Base-by-base conservation (phyloP, 2,329 filamentous ascomycete species). In the Cadophora luteo-olivacea region DNA sequence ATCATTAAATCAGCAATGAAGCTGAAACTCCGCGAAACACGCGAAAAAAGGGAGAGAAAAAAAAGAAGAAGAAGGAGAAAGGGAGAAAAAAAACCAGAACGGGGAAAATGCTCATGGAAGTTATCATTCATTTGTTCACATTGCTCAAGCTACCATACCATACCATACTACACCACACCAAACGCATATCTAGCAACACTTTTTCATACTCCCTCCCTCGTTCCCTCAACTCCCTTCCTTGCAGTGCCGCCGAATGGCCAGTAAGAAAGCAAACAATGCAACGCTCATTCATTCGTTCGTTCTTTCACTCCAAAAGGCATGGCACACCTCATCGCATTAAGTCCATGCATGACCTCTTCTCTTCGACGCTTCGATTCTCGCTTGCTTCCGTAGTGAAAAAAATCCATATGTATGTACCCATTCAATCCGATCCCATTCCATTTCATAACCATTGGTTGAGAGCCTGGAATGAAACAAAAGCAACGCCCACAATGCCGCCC, bases 401-500 rank as follows among this genome's bases (percentile, higher is more conserved):
- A 49, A 3, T 19, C 45, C 45, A 49, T 22, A 49, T 49, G 45
- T 49, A 49, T 49, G 19, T 49, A 49, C 45, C 45, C 45, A 6
- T 45, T 45, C 16, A 14, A 45, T 45, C 36, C 41, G 2, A 16
- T 49, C 11, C 45, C n/a, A 22, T 49, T 2, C n/a, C 45, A 5
- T 29, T 29, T 29, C 29, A 5, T 29, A 5, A 3, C 29, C 29
- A 29, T 29, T 19, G 5, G 12, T 48, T 48, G 45, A 22, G 6
- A 49, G 45, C n/a, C 19, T 49, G 19, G 32, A 38, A 32, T 5
- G n/a, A n/a, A 29, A 33, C 14, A 24, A n/a, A 58, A 41, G 33
- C 32, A 60, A 60, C 55, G 55, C 55, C 55, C 55, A 60, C 55
- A 60, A 41, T 60, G 55, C 55, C 55, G 55, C 55, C 36, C 4